Evolutionary conservation across 2,329 filamentous ascomycete genomes (phyloP).

Genomic region (Ascochyta rabiei): DNA sequence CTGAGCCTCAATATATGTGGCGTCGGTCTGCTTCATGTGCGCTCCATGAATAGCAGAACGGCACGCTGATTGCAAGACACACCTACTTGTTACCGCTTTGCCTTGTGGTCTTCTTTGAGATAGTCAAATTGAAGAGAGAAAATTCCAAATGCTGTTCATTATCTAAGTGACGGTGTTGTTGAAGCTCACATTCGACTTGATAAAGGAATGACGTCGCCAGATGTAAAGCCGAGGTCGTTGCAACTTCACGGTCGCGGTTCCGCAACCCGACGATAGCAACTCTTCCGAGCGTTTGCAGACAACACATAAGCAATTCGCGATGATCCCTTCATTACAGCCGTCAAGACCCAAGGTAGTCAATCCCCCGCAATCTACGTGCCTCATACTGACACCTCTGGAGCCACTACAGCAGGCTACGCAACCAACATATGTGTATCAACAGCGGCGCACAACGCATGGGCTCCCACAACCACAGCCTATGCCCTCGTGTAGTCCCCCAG

Average conservation of each 20-base stretch:
- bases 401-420: constrained; percentile 27
- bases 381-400: constrained; percentile 16
- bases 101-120: too few relatives aligned
- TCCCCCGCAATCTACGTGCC: background rate
- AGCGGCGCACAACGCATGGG: constrained; percentile 31
- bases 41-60: too few relatives aligned
- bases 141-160: too few relatives aligned
- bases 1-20: too few relatives aligned
- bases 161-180: background rate
- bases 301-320: constrained; percentile 22
- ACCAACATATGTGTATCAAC: constrained; percentile 34
- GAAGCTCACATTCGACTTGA: background rate
- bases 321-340: constrained; percentile 50
- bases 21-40: too few relatives aligned
- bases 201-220: constrained; percentile 6
- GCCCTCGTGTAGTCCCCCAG: background rate
- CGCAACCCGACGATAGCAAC: constrained; percentile 4
- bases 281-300: constrained; percentile 13
- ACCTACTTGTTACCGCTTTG: too few relatives aligned
- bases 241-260: constrained; percentile 9
- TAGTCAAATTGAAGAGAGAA: too few relatives aligned
- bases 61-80: too few relatives aligned
- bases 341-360: constrained; percentile 47
- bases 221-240: constrained; percentile 10
- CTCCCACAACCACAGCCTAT: constrained; percentile 14